Evolutionary conservation across 2,329 filamentous ascomycete genomes (phyloP), one percentile per base, ranked within the genome.

Genomic region (Oidium heveae): DNA sequence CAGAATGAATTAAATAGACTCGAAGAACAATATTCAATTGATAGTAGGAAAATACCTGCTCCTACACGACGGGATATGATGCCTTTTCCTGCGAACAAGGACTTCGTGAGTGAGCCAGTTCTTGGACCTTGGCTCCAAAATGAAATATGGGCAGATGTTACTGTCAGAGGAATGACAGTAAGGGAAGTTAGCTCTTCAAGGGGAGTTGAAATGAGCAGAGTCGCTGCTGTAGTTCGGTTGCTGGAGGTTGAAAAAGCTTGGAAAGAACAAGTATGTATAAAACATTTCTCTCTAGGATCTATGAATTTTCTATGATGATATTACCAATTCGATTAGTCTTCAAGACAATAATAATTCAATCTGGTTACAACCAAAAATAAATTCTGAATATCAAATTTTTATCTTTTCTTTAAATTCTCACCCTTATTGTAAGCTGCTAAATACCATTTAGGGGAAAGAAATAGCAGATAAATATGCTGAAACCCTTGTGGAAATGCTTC

Each of bases 321-420:
- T 70, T 77, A 67, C 71, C 76, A 78, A 80, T 72, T 78, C 89
- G 89, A 95, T 96, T 94, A 95, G 89, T 96, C 89, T 94, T 93
- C 75, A 95, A 94, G 88, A 96, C 88, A 80, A 57, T 68, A 43
- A 43, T 28, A 28, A 28, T 28, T 20, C 72, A 67, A 79, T 74
- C 80, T 91, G 86, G 85, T 95, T 89, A 89, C 73, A 82, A 75
- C 76, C 72, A 72, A 71, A 77, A 46, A 10, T 10, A 10, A 1
- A 5, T 5, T 46, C n/a, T 46, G 43, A 46, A n/a, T 46, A 28
- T 28, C 24, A 28, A 28, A 28, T 3, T 28, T 3, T 6, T 10
- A 10, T 43, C 15, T n/a, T 43, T 43, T 15, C 18, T 20, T 20
- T 9, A 12, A 43, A 10, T n/a, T 43, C 39, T 20, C 12, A 7